Percentiles rank a stretch among this genome's conserved stretches.
These are phyloP conservation scores for Phylloboletellus chloephorus DNA, from an alignment of 1,284 basidiomycete species.

Conservation along the genomic window DNA sequence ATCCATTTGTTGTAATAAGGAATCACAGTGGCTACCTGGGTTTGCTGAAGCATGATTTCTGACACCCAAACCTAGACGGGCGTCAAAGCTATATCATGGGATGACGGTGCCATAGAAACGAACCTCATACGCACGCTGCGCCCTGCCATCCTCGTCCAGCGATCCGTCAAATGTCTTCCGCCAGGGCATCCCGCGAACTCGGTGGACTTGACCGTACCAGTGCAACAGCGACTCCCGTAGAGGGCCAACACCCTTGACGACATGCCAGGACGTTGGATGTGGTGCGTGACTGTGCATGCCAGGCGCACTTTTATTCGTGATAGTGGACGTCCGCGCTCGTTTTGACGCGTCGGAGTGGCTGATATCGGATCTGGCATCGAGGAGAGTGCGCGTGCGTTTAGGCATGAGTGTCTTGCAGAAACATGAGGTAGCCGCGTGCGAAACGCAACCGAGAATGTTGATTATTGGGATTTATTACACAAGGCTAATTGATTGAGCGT, in stretches of 20 bases:
- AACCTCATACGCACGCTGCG: conserved; percentile 79
- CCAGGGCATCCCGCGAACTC: conserved; percentile 80
- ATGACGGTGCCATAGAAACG: neutral
- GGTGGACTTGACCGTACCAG: conserved; percentile 68
- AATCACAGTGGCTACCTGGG: conserved; percentile 85
- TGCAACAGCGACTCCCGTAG: conserved; percentile 46
- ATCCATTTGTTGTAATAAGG: conserved; percentile 88
- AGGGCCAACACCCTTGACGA: conserved; percentile 30
- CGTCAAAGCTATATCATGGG: neutral
- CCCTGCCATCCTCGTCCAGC: conserved; percentile 46
- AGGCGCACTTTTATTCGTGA: neutral
- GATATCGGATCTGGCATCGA: conserved; percentile 10
- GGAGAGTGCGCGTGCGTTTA: conserved; percentile 19
- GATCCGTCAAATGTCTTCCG: conserved; percentile 60
- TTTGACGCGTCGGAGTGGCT: conserved; percentile 14
- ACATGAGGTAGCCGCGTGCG: too few relatives aligned
- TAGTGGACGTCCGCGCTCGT: conserved; percentile 2
- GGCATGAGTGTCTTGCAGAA: conserved; percentile 24
- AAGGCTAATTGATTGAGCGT: too few relatives aligned
- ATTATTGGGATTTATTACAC: too few relatives aligned
- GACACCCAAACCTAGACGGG: conserved; percentile 72
- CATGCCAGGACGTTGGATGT: conserved; percentile 34
- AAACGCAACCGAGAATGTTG: too few relatives aligned
- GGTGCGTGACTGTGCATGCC: neutral
- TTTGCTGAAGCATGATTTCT: conserved; percentile 98